Evolutionary conservation across 2,329 filamentous ascomycete genomes (phyloP), one percentile per base, ranked within the genome.

Genomic region (Trichophyton simii): DNA sequence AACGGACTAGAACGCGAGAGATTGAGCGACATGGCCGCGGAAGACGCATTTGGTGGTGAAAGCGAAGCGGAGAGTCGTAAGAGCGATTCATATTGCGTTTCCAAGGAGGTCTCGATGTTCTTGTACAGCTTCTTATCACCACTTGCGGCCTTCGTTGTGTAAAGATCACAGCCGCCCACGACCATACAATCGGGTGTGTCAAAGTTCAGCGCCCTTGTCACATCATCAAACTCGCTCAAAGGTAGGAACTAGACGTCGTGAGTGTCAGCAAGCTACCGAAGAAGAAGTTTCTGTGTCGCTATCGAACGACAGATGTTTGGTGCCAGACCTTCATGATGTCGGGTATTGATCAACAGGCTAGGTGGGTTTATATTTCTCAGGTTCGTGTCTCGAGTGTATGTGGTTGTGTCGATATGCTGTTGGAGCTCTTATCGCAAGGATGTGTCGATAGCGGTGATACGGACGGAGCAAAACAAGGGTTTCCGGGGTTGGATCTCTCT

Each of bases 61-160:
- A 97, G 81, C 57, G 89, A 91, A 18, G 89, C 89, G 34, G 92
- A 91, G 31, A 96, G 83, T 65, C 90, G 87, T 58, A 96, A 80
- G 1, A 95, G 83, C 6, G 91, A 89, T 67, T 91, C 88, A 80
- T 97, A 91, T 74, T 96, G 90, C 42, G 88, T 88, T 73, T 95
- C 91, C 63, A 99, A 83, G 34, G 89, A 91, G 70, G 88, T 85
- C 72, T 96, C 91, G 71, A 99, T 97, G 72, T 87, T 89, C 76
- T 91, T 95, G 80, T 96, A 96, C 7, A 99, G 80, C 72, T 97
- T 97, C 82, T 96, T 96, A 73, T 99, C 94, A 65, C 87, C 87
- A 54, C 91, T 91, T 61, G 92, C 91, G 34, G 94, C 91, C 76
- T 99, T 99, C 28, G 91, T 96, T 8, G 92, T 97, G 79, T 96